Evolutionary conservation across 805 yeast genomes (phyloP), one percentile per base, ranked within the genome.

Genomic region (Barnettozyma sucrosica): DNA sequence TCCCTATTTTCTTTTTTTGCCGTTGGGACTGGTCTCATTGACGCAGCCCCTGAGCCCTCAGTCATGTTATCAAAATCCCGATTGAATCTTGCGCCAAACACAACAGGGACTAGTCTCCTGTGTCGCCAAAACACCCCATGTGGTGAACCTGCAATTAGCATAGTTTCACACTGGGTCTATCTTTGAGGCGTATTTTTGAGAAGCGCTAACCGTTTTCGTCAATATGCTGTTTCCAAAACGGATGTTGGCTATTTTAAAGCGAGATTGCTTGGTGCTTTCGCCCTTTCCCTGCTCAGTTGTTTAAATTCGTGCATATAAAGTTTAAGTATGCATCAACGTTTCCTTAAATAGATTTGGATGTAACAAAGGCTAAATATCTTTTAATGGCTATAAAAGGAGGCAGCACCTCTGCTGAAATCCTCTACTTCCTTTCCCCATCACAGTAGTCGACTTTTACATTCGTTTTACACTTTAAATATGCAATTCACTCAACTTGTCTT

Each of bases 401-500:
- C 14, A 5, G 18, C n/a, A 13, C 32, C 32, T 28, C 32, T 28
- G 32, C 16, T 11, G 7, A 13, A 7, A 13, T 18, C 3, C 23
- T 20, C 40, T 37, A 5, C 14, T 20, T 14, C 21, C 11, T 37
- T 3, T 14, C 28, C 21, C 2, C 18, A 9, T 28, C 5, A 13
- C 7, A 28, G 13, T 16, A 14, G n/a, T 28, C 16, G 16, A 28
- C 39, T 9, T 16, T 23, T 34, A 18, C 49, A 37, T 30, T 43
- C 53, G 50, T 45, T 46, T 43, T 4, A 21, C 5, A 36, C 11
- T 24, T 11, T 10, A n/a, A 45, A 14, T 24, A 47, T 47, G 48
- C 50, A 40, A 50, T 54, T 52, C 34, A 38, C 43, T 9, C 20
- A 50, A 16, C n/a, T 37, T 23, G 32, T 36, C 20, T 20, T 45